A percentile compares a stretch with the other conserved stretches of the same genome.
phyloP scores from a whole-genome alignment of 2,329 filamentous ascomycete species.

The Fusarium tuaranense region DNA sequence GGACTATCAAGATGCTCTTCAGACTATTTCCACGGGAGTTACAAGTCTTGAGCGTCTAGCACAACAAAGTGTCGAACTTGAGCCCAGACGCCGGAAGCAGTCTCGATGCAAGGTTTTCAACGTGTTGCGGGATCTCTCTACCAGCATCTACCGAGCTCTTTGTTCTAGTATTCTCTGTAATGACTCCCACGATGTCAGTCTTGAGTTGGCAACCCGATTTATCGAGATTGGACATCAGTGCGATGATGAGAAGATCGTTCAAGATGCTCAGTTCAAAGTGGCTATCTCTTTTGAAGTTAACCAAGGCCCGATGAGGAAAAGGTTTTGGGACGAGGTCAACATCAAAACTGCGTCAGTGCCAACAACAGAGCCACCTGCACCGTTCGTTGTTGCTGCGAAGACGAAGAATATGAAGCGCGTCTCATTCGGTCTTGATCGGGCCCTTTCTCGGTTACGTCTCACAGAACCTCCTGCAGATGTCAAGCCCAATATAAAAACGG shows the following conservation, averaged over 20 bases:
- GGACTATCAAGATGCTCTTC: slow-evolving; percentile 12
- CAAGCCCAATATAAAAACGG: neutral
- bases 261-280: slow-evolving; percentile 9
- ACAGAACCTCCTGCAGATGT: neutral
- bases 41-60: neutral
- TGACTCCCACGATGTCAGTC: slow-evolving; percentile 10
- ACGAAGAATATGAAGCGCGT: neutral
- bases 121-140: slow-evolving; percentile 10
- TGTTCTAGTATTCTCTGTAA: slow-evolving; percentile 18
- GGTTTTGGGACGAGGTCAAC: slow-evolving; percentile 16
- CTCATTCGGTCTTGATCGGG: neutral
- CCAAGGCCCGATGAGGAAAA: neutral
- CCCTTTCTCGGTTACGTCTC: neutral
- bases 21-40: neutral
- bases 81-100: slow-evolving; percentile 10
- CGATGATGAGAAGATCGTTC: neutral
- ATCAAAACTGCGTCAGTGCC: neutral
- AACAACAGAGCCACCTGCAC: fast-evolving
- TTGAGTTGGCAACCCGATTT: neutral
- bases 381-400: neutral
- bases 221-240: neutral
- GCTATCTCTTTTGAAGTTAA: slow-evolving; percentile 14
- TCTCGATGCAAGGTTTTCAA: slow-evolving; percentile 20
- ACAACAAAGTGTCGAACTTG: neutral
- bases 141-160: slow-evolving; percentile 24